phyloP scores from a whole-genome alignment of 441 rosid genomes.

The Euphorbia schlechtendalii region DNA sequence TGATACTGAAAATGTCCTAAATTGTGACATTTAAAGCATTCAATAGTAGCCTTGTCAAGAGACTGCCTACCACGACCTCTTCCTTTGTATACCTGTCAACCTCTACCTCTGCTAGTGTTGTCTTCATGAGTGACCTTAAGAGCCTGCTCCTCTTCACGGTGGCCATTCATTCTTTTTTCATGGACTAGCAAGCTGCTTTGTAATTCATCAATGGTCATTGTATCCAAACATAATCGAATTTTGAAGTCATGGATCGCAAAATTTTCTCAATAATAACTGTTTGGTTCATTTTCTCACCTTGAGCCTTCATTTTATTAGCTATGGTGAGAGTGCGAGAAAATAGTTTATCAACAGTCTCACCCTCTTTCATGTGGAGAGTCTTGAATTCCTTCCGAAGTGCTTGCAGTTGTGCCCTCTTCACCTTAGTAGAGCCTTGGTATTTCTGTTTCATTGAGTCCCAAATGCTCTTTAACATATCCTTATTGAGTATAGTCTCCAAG shows the following conservation, averaged over 20 bases:
- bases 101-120: not conserved
- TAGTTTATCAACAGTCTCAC: too few relatives aligned
- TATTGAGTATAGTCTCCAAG: too few relatives aligned
- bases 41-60: not conserved
- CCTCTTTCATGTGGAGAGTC: too few relatives aligned
- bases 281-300: too few relatives aligned
- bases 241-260: conserved; percentile 3
- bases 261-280: not conserved
- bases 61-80: not conserved
- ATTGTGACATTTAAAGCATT: conserved; percentile 12
- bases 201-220: not conserved
- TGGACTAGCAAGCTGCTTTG: not conserved
- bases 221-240: not conserved
- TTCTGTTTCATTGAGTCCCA: too few relatives aligned
- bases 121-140: conserved; percentile 6
- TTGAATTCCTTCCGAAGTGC: too few relatives aligned
- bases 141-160: conserved; percentile 3
- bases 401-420: too few relatives aligned
- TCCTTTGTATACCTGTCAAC: not conserved
- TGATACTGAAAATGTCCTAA: conserved; percentile 14
- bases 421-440: too few relatives aligned
- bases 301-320: too few relatives aligned
- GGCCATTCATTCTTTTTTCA: not conserved
- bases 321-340: too few relatives aligned
- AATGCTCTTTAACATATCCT: too few relatives aligned